Evolutionary conservation across 2,329 filamentous ascomycete genomes (phyloP).

Genomic region (Emergomyces pasteurianus): DNA sequence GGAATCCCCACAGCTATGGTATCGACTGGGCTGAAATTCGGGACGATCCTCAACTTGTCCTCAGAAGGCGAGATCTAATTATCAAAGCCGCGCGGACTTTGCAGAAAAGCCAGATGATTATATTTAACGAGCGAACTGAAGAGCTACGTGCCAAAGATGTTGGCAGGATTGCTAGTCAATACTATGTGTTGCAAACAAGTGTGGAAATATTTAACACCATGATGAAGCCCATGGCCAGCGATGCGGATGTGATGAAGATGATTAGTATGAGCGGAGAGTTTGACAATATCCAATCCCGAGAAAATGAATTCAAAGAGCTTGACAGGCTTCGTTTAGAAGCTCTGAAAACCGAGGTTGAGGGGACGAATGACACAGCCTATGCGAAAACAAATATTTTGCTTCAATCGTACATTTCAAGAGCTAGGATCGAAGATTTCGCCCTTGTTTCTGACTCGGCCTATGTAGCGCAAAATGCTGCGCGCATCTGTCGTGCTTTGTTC

Average conservation of each 20-base stretch:
- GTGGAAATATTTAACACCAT: slow-evolving; percentile 93
- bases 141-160: slow-evolving; percentile 91
- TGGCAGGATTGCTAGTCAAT: slow-evolving; percentile 92
- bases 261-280: slow-evolving; percentile 97
- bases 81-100: slow-evolving; percentile 79
- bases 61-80: slow-evolving; percentile 71
- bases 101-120: slow-evolving; percentile 95
- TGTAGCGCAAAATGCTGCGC: slow-evolving; percentile 85
- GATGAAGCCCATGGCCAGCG: slow-evolving; percentile 76
- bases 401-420: slow-evolving; percentile 85
- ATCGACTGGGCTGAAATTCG: slow-evolving; percentile 88
- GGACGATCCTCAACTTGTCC: slow-evolving; percentile 78
- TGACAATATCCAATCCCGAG: slow-evolving; percentile 87
- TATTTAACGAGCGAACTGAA: slow-evolving; percentile 90
- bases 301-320: slow-evolving; percentile 84
- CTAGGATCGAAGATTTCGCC: slow-evolving; percentile 84
- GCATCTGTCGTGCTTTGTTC: slow-evolving; percentile 89
- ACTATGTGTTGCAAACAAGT: slow-evolving; percentile 85
- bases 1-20: slow-evolving; percentile 81
- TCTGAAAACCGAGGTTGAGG: slow-evolving; percentile 67
- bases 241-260: slow-evolving; percentile 91
- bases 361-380: slow-evolving; percentile 55
- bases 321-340: slow-evolving; percentile 56
- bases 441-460: slow-evolving; percentile 86
- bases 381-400: slow-evolving; percentile 92